These are phyloP conservation scores for Cryphonectria radicalis DNA, from an alignment of 2,329 filamentous ascomycete genomes.

Conservation along the genomic window DNA sequence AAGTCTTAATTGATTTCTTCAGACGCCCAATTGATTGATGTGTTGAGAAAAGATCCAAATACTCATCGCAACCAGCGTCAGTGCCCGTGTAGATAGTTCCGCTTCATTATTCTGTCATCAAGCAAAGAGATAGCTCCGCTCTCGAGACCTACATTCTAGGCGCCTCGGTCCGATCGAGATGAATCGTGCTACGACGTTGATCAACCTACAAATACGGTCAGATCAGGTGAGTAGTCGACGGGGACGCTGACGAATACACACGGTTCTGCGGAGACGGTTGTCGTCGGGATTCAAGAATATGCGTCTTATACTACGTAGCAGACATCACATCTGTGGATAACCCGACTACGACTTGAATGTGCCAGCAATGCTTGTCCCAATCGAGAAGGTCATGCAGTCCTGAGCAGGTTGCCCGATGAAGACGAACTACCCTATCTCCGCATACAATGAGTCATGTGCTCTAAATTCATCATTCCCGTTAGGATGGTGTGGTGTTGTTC, in stretches of 20 bases:
- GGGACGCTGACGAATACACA: slow-evolving; percentile 12
- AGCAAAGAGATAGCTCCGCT: neutral
- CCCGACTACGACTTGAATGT: slow-evolving; percentile 7
- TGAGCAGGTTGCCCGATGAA: neutral
- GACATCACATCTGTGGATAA: neutral
- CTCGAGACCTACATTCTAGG: neutral
- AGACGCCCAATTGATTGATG: too few relatives aligned
- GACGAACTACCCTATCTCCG: neutral
- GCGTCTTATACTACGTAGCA: neutral
- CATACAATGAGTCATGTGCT: neutral
- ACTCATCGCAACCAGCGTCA: too few relatives aligned
- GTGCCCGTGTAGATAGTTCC: too few relatives aligned
- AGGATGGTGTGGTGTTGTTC: neutral
- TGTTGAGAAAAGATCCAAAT: too few relatives aligned
- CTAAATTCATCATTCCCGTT: neutral
- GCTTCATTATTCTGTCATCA: too few relatives aligned
- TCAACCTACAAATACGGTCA: neutral
- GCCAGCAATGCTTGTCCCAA: slow-evolving; percentile 5
- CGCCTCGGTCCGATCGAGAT: neutral
- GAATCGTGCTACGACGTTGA: neutral
- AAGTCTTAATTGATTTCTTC: too few relatives aligned
- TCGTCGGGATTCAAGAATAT: slow-evolving; percentile 2
- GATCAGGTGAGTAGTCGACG: slow-evolving; percentile 1
- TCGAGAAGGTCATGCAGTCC: slow-evolving; percentile 8
- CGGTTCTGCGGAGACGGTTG: neutral